Base-by-base conservation (phyloP, 345 rosid genomes). In the Populus davidiana region DNA sequence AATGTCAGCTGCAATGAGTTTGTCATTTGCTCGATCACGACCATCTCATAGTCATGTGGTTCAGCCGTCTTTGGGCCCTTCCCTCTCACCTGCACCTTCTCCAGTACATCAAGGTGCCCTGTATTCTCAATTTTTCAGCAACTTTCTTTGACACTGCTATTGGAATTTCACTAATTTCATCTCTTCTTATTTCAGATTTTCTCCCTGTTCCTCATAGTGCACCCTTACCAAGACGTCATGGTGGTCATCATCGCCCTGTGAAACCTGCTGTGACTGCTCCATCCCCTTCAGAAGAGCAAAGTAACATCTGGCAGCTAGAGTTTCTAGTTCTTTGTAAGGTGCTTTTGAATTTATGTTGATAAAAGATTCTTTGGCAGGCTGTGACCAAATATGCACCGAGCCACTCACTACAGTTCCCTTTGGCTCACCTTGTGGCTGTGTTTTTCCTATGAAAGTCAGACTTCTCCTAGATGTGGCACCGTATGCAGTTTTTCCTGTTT, bases 401-500 rank as follows among this genome's bases (percentile, higher is more conserved):
- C 99, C 99, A 67, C 92, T 94, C 78, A 94, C 98, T 67, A 81
- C 97, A 78, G 69, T 95, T 78, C 96, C 97, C 69, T 96, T 77
- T 77, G 98, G 97, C 78, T 94, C 97, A 79, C 97, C 99, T 65
- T 96, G 99, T 83, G 98, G 97, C 65, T 94, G 99, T 83, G 97
- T 96, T 52, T 89, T 88, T 83, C 99, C 99, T 56, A 94, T 96
- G 97, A 94, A 91, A 89, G 91, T 96, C 85, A 89, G 81, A 78
- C 94, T 96, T 85, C 94, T 94, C 74, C 87, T 96, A 52, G 89
- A 83, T 77, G 89, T 91, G 33, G 98, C 98, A 50, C 90, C 97
- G 38, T 87, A 84, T 84, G 85, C 91, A 78, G 86, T 96, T 83
- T 96, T 96, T 80, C 98, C 98, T 38, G 91, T 91, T 35, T 89